Percentiles rank a stretch among this genome's conserved stretches.
Conservation (phyloP, 176 grass and related monocot genomes). For the Musa acuminata region DNA sequence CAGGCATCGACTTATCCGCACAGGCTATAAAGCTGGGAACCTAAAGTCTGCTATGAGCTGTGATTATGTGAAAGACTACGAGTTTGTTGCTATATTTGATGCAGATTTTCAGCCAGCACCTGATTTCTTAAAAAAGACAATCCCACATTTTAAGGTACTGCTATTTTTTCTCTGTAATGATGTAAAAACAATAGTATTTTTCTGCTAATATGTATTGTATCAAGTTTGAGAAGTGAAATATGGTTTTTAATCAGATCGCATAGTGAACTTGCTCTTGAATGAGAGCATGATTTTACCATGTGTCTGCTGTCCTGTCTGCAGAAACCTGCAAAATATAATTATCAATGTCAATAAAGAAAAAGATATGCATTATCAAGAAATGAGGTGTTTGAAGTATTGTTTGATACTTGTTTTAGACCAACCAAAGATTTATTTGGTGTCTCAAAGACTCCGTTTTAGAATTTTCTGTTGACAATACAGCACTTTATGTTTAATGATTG, state of each 20-base stretch:
- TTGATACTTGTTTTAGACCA: too few relatives aligned
- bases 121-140: conserved; percentile 30
- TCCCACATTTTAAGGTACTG: conserved; percentile 29
- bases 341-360: too few relatives aligned
- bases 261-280: too few relatives aligned
- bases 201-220: not conserved
- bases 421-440: too few relatives aligned
- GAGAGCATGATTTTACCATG: too few relatives aligned
- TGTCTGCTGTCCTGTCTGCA: too few relatives aligned
- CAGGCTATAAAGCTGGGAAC: conserved; percentile 29
- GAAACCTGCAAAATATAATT: too few relatives aligned
- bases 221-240: not conserved
- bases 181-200: not conserved
- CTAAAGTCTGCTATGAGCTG: conserved; percentile 28
- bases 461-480: not conserved
- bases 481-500: not conserved
- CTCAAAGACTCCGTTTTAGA: too few relatives aligned
- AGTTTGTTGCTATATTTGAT: conserved; percentile 31
- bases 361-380: too few relatives aligned
- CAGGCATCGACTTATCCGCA: conserved; percentile 23
- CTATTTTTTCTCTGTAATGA: not conserved
- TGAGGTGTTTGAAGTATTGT: too few relatives aligned
- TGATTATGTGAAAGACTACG: conserved; percentile 28
- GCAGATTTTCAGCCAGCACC: conserved; percentile 28
- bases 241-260: too few relatives aligned